A percentile compares a stretch with the other conserved stretches of the same genome.
Evolutionary conservation across 2,329 filamentous ascomycete genomes (phyloP).

Genomic region (Colletotrichum karsti): DNA sequence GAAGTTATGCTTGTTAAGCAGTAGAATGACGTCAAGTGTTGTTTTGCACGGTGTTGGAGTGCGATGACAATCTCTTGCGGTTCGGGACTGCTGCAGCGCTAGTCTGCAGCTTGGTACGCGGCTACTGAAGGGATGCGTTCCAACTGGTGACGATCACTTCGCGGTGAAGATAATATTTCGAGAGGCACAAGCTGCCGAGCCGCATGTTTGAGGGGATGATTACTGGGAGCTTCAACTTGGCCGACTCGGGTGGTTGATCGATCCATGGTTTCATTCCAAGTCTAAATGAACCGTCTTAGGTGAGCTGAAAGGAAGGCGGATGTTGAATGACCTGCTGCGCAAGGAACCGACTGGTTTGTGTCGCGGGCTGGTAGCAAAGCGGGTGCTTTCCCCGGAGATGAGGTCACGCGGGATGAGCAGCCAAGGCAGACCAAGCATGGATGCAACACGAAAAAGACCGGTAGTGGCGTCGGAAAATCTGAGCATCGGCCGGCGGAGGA

Average conservation of each 20-base stretch:
- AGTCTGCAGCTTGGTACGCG: neutral
- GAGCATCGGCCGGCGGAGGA: neutral
- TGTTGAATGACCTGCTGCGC: neutral
- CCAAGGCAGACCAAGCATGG: neutral
- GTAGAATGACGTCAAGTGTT: constrained; percentile 18
- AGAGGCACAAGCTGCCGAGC: too few species aligned
- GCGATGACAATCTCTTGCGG: neutral
- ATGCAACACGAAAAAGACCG: neutral
- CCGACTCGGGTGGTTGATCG: neutral
- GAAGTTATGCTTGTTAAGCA: neutral
- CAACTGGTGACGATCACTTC: neutral
- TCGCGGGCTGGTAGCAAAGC: neutral
- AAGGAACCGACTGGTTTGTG: neutral
- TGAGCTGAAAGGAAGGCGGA: neutral
- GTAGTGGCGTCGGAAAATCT: neutral
- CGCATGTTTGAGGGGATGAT: neutral
- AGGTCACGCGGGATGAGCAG: neutral
- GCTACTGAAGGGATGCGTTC: neutral
- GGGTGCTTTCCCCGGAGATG: neutral
- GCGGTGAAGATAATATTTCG: neutral
- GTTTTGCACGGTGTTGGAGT: neutral
- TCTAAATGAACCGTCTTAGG: neutral
- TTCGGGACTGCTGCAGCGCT: constrained; percentile 6
- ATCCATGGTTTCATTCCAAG: neutral
- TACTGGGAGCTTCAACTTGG: neutral